Evolutionary conservation across 1,139 yeast species (phyloP).

Genomic region (Arxiozyma slooffiae): DNA sequence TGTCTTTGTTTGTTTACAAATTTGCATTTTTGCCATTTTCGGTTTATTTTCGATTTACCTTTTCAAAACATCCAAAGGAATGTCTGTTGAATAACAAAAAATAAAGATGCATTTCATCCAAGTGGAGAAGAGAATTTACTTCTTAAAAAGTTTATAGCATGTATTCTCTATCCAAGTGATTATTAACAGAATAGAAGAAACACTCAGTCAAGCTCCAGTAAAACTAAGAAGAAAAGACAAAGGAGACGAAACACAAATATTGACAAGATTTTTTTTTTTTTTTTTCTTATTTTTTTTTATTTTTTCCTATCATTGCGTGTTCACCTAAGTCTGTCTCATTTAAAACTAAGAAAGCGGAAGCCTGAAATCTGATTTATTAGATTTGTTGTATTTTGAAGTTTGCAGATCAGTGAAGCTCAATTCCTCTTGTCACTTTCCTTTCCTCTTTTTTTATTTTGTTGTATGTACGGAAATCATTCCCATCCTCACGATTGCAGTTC

Average conservation of each 20-base stretch:
- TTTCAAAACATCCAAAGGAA: neutral
- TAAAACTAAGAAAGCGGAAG: neutral
- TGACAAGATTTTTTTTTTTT: neutral
- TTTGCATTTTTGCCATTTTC: neutral
- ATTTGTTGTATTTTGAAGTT: neutral
- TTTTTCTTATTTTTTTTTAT: neutral
- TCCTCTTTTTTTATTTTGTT: neutral
- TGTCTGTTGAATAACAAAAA: too few species aligned
- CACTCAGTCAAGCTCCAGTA: neutral
- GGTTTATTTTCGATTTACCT: neutral
- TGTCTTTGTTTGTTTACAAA: neutral
- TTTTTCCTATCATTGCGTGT: too few species aligned
- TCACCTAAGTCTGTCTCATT: neutral
- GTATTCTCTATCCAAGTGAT: neutral
- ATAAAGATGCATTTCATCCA: too few species aligned
- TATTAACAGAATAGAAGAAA: neutral
- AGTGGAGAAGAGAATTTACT: neutral
- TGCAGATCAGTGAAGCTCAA: conserved; percentile 2
- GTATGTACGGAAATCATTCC: neutral
- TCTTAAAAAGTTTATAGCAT: neutral
- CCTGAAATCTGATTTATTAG: neutral
- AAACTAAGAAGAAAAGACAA: neutral
- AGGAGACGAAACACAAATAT: neutral
- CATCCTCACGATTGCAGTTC: neutral
- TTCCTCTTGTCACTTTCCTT: neutral